Evolutionary conservation across 768 basidiomycete genomes (phyloP).

Genomic region (Tulasnella sp.): DNA sequence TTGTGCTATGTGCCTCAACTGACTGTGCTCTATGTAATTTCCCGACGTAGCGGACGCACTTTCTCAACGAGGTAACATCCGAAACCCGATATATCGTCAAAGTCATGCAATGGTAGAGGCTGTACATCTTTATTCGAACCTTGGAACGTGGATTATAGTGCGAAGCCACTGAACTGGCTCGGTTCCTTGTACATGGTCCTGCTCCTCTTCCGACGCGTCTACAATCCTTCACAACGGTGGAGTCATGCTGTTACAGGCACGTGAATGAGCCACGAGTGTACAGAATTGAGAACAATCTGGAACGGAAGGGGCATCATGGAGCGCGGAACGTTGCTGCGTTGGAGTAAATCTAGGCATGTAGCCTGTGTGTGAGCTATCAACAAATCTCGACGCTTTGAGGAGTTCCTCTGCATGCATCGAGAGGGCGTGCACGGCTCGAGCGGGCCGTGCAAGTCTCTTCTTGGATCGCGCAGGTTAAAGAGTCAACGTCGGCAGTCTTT

Average conservation of each 20-base stretch:
- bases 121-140: slow-evolving; percentile 16
- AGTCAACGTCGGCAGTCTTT: neutral
- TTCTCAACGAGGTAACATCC: slow-evolving; percentile 15
- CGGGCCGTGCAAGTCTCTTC: neutral
- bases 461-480: neutral
- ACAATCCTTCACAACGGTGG: neutral
- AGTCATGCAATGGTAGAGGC: slow-evolving; percentile 15
- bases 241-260: neutral
- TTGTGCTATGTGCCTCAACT: neutral
- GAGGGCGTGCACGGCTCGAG: neutral
- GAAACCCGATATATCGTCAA: neutral
- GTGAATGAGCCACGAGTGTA: neutral
- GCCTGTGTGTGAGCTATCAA: neutral
- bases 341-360: neutral
- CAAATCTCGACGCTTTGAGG: neutral
- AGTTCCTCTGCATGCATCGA: neutral
- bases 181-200: neutral
- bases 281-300: neutral
- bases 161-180: neutral
- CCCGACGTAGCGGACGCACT: slow-evolving; percentile 7
- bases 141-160: slow-evolving; percentile 16
- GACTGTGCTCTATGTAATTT: slow-evolving; percentile 13
- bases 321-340: neutral
- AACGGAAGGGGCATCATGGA: neutral
- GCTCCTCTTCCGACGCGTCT: neutral